phyloP scores from a whole-genome alignment of 2,329 filamentous ascomycete species.

The Coniochaeta prunicola region DNA sequence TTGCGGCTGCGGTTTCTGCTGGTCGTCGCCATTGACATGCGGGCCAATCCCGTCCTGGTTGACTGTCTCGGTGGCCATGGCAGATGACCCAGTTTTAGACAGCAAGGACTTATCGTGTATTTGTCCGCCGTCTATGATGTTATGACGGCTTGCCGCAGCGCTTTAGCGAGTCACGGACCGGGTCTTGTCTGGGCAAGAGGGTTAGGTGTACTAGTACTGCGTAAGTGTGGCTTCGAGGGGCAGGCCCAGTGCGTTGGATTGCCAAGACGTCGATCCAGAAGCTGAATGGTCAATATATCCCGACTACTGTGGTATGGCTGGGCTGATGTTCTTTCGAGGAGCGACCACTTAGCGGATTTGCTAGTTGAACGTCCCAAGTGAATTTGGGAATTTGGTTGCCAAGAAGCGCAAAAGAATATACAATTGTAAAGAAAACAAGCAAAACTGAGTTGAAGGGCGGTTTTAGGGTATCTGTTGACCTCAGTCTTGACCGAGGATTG shows the following conservation, averaged over 20 bases:
- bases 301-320: background rate
- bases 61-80: background rate
- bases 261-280: background rate
- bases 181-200: background rate
- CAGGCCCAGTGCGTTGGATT: background rate
- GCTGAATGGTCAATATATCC: background rate
- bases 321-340: background rate
- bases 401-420: background rate
- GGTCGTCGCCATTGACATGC: background rate
- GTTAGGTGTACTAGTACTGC: no score
- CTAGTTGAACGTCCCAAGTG: background rate
- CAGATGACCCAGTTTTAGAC: background rate
- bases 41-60: background rate
- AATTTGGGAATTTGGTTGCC: background rate
- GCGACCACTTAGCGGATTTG: background rate
- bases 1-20: background rate
- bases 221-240: background rate
- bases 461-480: background rate
- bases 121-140: background rate
- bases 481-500: background rate
- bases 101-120: background rate
- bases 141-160: background rate
- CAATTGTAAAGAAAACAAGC: background rate
- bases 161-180: background rate
- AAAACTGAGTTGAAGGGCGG: background rate